phyloP scores from a whole-genome alignment of 495 filamentous ascomycete genomes.

The Coniosporium apollinis region DNA sequence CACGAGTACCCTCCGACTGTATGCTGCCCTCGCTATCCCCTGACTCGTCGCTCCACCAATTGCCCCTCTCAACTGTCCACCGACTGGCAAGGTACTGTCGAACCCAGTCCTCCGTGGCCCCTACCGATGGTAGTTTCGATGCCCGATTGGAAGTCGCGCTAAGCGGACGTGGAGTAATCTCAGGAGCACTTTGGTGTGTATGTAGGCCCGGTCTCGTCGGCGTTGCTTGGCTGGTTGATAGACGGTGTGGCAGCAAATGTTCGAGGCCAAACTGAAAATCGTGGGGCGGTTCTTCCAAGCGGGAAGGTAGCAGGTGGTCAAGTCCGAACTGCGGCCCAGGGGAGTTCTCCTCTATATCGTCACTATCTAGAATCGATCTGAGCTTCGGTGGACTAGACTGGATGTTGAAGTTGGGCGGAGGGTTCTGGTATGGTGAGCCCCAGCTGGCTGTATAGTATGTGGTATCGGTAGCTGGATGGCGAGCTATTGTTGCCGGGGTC shows the following conservation, averaged over 20 bases:
- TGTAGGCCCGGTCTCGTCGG: slow-evolving; percentile 7
- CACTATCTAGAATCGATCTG: slow-evolving; percentile 11
- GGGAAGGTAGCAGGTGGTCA: slow-evolving; percentile 22
- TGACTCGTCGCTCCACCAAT: slow-evolving; percentile 19
- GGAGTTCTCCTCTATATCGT: slow-evolving; percentile 20
- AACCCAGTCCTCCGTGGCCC: not conserved
- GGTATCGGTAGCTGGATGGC: slow-evolving; percentile 10
- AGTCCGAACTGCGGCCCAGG: slow-evolving; percentile 20
- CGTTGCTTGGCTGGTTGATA: slow-evolving; percentile 6
- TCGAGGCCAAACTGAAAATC: too few relatives aligned
- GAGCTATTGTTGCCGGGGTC: slow-evolving; percentile 12
- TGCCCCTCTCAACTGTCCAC: slow-evolving; percentile 12
- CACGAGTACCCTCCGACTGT: too few relatives aligned
- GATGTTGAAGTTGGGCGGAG: slow-evolving; percentile 13
- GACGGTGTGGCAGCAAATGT: too few relatives aligned
- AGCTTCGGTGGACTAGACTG: slow-evolving; percentile 9
- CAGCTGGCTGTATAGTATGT: slow-evolving; percentile 25
- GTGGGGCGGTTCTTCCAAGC: slow-evolving; percentile 14
- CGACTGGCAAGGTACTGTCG: slow-evolving; percentile 7
- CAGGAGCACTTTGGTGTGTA: not conserved
- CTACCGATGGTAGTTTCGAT: not conserved
- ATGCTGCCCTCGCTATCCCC: slow-evolving; percentile 8
- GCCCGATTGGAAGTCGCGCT: not conserved
- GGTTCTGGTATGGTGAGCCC: slow-evolving; percentile 23
- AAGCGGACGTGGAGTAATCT: slow-evolving; percentile 6